Base-by-base conservation (phyloP, 345 rosid species). In the Linum trigynum region DNA sequence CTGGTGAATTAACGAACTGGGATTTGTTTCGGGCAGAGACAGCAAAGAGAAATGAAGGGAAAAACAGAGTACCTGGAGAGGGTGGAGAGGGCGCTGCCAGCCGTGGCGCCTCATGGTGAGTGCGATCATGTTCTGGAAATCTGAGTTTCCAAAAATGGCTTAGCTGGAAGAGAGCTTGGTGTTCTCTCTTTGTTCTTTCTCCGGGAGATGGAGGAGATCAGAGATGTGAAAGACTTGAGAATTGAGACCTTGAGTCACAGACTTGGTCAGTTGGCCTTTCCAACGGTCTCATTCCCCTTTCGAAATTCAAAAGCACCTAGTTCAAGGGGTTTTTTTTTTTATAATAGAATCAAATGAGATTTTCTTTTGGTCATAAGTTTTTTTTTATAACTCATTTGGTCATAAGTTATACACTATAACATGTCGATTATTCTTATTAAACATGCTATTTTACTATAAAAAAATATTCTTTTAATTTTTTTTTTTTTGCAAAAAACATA, bases 21-120 rank as follows among this genome's bases (percentile, higher is more conserved):
- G 55, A 74, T 56, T 57, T 62, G 39, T 16, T 17, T 57, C 15
- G 14, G 45, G 32, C 10, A 8, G 36, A 23, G 9, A n/a, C 1
- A 51, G 17, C 5, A 45, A 2, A 3, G 2, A 5, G 16, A 61
- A 5, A 14, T 35, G 17, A 38, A n/a, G n/a, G 57, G 5, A 7
- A 23, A 38, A 11, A 9, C 39, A 48, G 32, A 56, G 37, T 0
- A 84, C 99, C 97, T 94, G 97, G 57, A 94, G 71, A 59, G 90
- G 85, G 65, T 90, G 95, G 64, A 94, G 72, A 42, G 99, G 99
- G 45, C 85, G 81, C 80, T 94, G 92, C 97, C 97, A 94, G 59
- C 99, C 99, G 80, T 94, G 96, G 84, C 88, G 91, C 71, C 96
- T 83, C 70, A 67, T 80, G 77, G 65, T 69, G 6, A 17, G 36